Percentiles rank a stretch among this genome's conserved stretches.
Evolutionary conservation across 192 early-diverging fungal species (phyloP).

Genomic region (Backusella tarrabulga): DNA sequence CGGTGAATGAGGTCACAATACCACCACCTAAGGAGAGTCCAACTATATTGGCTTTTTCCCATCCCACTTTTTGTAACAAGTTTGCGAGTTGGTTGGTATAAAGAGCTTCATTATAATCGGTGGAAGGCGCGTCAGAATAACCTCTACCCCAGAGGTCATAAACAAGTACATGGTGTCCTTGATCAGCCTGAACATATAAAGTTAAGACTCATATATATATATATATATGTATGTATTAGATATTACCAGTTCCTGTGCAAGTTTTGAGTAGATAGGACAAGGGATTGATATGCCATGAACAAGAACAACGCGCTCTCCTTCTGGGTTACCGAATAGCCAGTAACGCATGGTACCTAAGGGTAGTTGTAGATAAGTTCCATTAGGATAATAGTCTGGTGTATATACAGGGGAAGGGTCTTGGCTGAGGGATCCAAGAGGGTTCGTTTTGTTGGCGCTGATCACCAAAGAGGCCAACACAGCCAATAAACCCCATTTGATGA

Average conservation of each 20-base stretch:
- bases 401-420: constrained; percentile 29
- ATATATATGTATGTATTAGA: too few relatives aligned
- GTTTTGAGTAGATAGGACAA: background rate
- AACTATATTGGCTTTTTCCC: constrained; percentile 37
- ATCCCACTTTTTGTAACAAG: constrained; percentile 45
- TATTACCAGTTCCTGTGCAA: constrained; percentile 17
- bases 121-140: constrained; percentile 42
- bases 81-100: constrained; percentile 42
- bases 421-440: constrained; percentile 33
- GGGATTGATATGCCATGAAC: constrained; percentile 44
- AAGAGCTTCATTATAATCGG: constrained; percentile 33
- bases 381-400: constrained; percentile 32
- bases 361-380: constrained; percentile 25
- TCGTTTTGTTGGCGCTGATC: background rate
- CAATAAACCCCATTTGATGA: background rate
- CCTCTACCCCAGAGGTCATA: constrained; percentile 54
- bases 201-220: constrained; percentile 7
- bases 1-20: constrained; percentile 43
- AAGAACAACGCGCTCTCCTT: constrained; percentile 38
- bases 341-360: constrained; percentile 47
- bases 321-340: constrained; percentile 38
- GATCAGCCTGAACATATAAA: constrained; percentile 29
- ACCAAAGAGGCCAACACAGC: background rate
- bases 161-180: constrained; percentile 41
- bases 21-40: constrained; percentile 49